Evolutionary conservation across 2,329 filamentous ascomycete species (phyloP), one percentile per base, ranked within the genome.

Genomic region (Aspergillus aculeatinus): DNA sequence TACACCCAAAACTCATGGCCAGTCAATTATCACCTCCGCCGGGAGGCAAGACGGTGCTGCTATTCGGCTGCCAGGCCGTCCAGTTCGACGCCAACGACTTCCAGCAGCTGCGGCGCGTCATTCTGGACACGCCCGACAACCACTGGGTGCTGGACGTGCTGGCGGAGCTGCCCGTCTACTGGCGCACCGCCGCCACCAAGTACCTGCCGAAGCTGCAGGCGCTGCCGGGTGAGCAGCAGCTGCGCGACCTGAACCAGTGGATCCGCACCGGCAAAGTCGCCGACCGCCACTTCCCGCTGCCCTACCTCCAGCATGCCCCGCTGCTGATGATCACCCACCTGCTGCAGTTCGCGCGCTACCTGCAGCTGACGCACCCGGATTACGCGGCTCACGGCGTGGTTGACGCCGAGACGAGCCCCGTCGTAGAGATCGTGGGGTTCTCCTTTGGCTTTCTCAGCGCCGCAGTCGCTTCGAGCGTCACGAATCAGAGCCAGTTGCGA

Each of bases 1-100:
- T 19, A 44, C n/a, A 44, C 2, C 14, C 39, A 16, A 19, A 12
- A 9, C 39, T 19, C 39, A 44, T 44, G 39, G 39, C 39, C 39
- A 19, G 39, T 44, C 48, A 49, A 4, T 48, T 52, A 6, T 25
- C 21, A 6, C 55, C 58, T 31, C 51, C 48, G 1, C 4, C 47
- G 9, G 51, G 35, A 6, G 49, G 48, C 12, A 58, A 60, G 3
- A 47, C 55, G 3, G 57, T 67, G 19, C 56, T 67, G 1, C 27
- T 67, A 2, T 67, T 67, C 51, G 65, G 65, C 27, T 67, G 63
- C 21, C 65, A 67, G 57, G 64, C 63, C 35, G 57, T 64, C 4
- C 57, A 60, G 7, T 67, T 67, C 42, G 48, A 57, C 9, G 51
- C 51, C 3, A n/a, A 55, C 3, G 59, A 64, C 21, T 67, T 67